Conservation (phyloP, 2,329 filamentous ascomycete species). For the Aureobasidium sp. region DNA sequence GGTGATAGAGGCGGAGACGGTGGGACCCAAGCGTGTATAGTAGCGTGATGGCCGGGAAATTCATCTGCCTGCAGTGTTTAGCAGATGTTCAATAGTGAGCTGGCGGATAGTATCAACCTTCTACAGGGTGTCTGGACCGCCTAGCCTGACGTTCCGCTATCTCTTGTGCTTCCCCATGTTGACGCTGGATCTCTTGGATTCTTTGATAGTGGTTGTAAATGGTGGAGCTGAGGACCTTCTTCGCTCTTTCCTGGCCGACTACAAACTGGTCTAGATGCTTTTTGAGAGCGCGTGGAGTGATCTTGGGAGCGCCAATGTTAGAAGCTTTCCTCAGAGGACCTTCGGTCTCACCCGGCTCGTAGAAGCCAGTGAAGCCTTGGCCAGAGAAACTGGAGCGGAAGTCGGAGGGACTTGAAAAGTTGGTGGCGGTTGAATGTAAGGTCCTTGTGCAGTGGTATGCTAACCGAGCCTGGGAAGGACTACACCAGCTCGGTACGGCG, state of each 20-base stretch:
- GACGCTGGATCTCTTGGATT: slow-evolving; percentile 65
- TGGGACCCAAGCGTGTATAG: slow-evolving; percentile 34
- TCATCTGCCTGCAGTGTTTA: slow-evolving; percentile 39
- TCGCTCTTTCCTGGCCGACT: slow-evolving; percentile 88
- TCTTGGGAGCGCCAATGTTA: slow-evolving; percentile 49
- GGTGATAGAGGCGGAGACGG: slow-evolving; percentile 25
- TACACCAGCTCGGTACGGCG: slow-evolving; percentile 22
- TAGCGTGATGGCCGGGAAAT: slow-evolving; percentile 54
- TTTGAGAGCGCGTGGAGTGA: slow-evolving; percentile 65
- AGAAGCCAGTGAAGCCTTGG: slow-evolving; percentile 55
- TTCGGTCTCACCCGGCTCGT: slow-evolving; percentile 56
- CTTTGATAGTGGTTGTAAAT: slow-evolving; percentile 97
- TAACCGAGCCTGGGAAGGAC: slow-evolving; percentile 34
- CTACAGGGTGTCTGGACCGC: slow-evolving; percentile 65
- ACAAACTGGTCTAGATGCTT: slow-evolving; percentile 92
- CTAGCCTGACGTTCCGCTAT: slow-evolving; percentile 63
- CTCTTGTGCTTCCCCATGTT: slow-evolving; percentile 73
- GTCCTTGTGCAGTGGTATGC: slow-evolving; percentile 33
- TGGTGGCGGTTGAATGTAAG: slow-evolving; percentile 24
- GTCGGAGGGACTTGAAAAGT: slow-evolving; percentile 37
- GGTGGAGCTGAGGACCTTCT: slow-evolving; percentile 86
- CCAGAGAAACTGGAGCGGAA: slow-evolving; percentile 54
- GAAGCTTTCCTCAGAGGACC: slow-evolving; percentile 57
- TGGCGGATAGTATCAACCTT: slow-evolving; percentile 53
- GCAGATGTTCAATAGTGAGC: slow-evolving; percentile 22